Percentiles rank a stretch among this genome's conserved stretches.
phyloP scores from a whole-genome alignment of 2,329 filamentous ascomycete species.

The Fusarium chuoi region DNA sequence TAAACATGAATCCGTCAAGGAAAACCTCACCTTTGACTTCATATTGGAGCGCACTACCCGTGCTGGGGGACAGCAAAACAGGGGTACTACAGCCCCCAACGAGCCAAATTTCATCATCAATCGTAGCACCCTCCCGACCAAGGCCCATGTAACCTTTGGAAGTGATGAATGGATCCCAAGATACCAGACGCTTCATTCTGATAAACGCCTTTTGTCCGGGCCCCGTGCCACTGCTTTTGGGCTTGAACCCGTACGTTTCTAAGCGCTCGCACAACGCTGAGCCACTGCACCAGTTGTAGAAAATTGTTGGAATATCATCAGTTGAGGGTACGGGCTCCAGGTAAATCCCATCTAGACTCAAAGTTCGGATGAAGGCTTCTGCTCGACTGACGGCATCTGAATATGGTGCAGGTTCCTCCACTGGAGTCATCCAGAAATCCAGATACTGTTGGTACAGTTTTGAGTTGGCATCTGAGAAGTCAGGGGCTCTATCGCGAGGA shows the following conservation, averaged over 20 bases:
- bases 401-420: background rate
- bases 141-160: background rate
- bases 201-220: background rate
- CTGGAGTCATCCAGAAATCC: background rate
- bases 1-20: background rate
- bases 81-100: background rate
- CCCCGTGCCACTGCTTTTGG: background rate
- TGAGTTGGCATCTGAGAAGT: background rate
- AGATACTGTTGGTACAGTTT: background rate
- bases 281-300: background rate
- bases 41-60: background rate
- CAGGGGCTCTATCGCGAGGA: background rate
- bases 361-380: background rate
- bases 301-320: background rate
- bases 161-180: background rate
- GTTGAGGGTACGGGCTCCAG: background rate
- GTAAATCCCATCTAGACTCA: background rate
- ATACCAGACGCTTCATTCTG: background rate
- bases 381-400: background rate
- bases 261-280: background rate
- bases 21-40: background rate
- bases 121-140: background rate
- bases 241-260: background rate
- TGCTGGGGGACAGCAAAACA: background rate
- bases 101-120: background rate